phyloP scores from a whole-genome alignment of 257 asterid genomes.

The Jaltomata sinuosa region DNA sequence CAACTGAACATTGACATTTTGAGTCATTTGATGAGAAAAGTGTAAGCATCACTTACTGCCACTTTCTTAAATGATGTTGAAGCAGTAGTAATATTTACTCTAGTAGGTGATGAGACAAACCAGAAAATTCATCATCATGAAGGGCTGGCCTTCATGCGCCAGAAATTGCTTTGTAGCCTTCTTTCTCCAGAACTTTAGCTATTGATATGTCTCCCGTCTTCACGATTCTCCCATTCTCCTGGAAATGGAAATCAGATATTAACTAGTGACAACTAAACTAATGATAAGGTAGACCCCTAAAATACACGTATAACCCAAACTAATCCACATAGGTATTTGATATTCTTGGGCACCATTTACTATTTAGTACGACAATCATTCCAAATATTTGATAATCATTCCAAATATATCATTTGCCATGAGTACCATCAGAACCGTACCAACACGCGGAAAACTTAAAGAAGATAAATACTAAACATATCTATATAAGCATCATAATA shows the following conservation, averaged over 20 bases:
- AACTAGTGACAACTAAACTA: background rate
- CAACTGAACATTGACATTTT: background rate
- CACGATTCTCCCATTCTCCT: conserved; percentile 72
- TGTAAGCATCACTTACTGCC: background rate
- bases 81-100: background rate
- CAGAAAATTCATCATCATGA: background rate
- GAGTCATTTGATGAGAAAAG: background rate
- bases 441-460: background rate
- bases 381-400: too few species aligned
- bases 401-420: background rate
- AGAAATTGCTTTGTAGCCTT: conserved; percentile 76
- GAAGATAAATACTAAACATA: background rate
- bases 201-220: conserved; percentile 76
- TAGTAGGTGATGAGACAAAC: background rate
- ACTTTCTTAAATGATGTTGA: background rate
- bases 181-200: conserved; percentile 62
- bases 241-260: background rate
- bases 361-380: background rate
- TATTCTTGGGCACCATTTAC: background rate
- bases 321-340: background rate
- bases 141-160: conserved; percentile 12
- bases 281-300: background rate
- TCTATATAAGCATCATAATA: background rate
- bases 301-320: background rate
- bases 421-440: background rate